Evolutionary conservation across 2,329 filamentous ascomycete genomes (phyloP), one percentile per base, ranked within the genome.

Genomic region (Ophiostoma australiae): DNA sequence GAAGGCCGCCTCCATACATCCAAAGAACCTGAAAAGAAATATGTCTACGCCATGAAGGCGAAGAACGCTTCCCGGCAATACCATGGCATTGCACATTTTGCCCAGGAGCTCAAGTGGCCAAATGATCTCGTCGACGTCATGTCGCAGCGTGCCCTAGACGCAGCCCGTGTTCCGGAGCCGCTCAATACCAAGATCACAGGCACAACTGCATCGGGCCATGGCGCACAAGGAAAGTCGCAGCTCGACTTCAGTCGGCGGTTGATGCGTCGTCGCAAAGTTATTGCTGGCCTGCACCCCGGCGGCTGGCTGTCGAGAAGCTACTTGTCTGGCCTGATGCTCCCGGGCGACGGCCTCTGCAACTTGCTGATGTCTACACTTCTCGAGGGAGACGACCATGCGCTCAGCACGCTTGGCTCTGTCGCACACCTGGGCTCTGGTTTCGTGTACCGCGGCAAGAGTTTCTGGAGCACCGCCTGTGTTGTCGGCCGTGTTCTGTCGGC

Each of bases 241-340:
- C 73, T 41, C 1, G 68, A 76, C 39, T 73, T 76, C n/a, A 78
- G 74, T 41, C 77, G 74, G 13, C 76, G 77, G 11, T 76, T 81
- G 6, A 80, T 82, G 1, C 82, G 85, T 71, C 82, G 85, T 48
- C 82, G 83, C 67, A 87, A 83, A 73, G 81, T 89, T 68, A 84
- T 86, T 20, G 86, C 87, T 1, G 84, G 84, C 1, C 79, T 90
- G 31, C 84, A 88, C 72, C 80, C 84, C 2, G 84, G 85, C 0
- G 89, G 89, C 1, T 91, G 89, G 89, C 81, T 91, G 23, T 90
- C 88, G 5, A 88, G 88, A 77, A 89, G 87, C 33, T 91, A 90
- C 74, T 80, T 90, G 8, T 90, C 87, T 44, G 88, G 89, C 0
- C 77, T 91, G 65, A 83, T 90, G 76, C 80, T 91, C 10, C 89